Evolutionary conservation across 257 asterid species (phyloP).

Genomic region (Jasminum sambac): DNA sequence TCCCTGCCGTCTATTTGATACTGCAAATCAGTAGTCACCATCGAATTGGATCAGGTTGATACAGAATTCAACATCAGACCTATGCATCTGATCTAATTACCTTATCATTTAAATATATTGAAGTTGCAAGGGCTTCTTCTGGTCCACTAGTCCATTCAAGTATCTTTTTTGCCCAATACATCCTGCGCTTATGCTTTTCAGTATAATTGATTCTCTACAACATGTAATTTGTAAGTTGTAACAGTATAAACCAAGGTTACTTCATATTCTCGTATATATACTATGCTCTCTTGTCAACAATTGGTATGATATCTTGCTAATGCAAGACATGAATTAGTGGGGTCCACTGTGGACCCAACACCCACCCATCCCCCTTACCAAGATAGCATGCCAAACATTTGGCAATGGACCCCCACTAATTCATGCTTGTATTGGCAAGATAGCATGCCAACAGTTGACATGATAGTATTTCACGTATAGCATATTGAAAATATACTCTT

Average conservation of each 20-base stretch:
- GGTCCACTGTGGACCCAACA: no score
- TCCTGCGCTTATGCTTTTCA: slow-evolving; percentile 49
- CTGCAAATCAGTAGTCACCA: slow-evolving; percentile 38
- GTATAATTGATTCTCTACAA: slow-evolving; percentile 4
- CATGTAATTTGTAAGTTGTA: not conserved
- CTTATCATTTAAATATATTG: slow-evolving; percentile 84
- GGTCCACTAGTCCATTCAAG: slow-evolving; percentile 96
- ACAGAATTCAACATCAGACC: no score
- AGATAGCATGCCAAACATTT: no score
- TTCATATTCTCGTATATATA: not conserved
- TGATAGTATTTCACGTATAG: no score
- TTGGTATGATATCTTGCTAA: no score
- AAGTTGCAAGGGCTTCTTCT: slow-evolving; percentile 83
- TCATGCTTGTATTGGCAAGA: no score
- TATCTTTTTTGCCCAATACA: slow-evolving; percentile 99
- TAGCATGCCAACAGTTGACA: no score
- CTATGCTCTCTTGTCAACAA: no score
- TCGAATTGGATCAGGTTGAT: slow-evolving; percentile 8
- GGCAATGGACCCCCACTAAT: no score
- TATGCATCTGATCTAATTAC: slow-evolving; percentile 26
- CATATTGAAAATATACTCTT: no score
- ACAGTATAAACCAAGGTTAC: not conserved
- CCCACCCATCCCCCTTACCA: no score
- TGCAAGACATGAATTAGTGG: no score
- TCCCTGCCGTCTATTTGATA: slow-evolving; percentile 92